These are phyloP conservation scores for Phytophthora vignae DNA, from an alignment of 352 stramenopile genomes.

Conservation along the genomic window DNA sequence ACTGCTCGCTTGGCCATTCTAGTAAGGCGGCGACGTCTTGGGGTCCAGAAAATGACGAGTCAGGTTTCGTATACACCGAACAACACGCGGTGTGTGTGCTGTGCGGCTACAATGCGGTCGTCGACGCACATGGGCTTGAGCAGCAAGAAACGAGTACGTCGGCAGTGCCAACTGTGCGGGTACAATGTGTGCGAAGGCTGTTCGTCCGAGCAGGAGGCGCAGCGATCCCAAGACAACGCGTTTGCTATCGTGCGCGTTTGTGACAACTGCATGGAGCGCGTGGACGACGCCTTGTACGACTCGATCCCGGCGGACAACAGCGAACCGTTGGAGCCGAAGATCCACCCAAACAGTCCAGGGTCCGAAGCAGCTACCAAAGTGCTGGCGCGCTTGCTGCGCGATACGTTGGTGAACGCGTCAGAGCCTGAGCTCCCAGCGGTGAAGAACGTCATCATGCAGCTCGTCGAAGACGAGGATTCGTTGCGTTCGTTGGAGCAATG, in stretches of 20 bases:
- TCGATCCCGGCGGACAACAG: constrained; percentile 34
- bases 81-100: constrained; percentile 47
- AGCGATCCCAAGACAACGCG: constrained; percentile 16
- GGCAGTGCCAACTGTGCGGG: constrained; percentile 56
- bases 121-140: constrained; percentile 33
- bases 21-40: constrained; percentile 53
- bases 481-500: constrained; percentile 5
- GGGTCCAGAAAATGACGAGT: constrained; percentile 45
- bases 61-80: constrained; percentile 23
- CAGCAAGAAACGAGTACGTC: constrained; percentile 36
- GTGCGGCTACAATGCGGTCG: constrained; percentile 38
- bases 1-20: constrained; percentile 42
- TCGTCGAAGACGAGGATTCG: constrained; percentile 40
- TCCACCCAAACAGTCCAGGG: constrained; percentile 25
- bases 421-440: constrained; percentile 34
- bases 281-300: constrained; percentile 46
- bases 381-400: constrained; percentile 40
- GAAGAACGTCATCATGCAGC: constrained; percentile 51
- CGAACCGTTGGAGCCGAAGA: constrained; percentile 17
- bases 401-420: constrained; percentile 40
- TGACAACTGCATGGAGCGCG: constrained; percentile 43
- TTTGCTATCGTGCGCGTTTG: constrained; percentile 42
- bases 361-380: constrained; percentile 27
- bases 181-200: constrained; percentile 61
- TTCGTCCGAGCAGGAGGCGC: constrained; percentile 41